phyloP scores from a whole-genome alignment of 441 rosid genomes.

The Pelargonium exstipulatum region DNA sequence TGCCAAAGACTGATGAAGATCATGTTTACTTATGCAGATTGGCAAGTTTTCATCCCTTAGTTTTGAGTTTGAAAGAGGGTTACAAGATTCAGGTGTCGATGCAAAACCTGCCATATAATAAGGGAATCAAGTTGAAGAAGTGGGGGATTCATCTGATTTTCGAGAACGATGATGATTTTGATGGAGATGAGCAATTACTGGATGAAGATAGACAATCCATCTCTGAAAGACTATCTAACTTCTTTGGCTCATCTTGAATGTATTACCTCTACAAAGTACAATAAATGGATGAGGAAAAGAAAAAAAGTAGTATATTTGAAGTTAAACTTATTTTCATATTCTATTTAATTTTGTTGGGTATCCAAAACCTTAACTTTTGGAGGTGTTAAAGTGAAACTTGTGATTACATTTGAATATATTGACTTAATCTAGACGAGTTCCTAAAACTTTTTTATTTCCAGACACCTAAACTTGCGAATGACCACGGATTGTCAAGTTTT shows the following conservation, averaged over 20 bases:
- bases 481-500: too few species aligned
- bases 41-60: constrained; percentile 30
- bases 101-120: constrained; percentile 10
- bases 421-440: too few species aligned
- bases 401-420: too few species aligned
- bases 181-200: not conserved
- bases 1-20: constrained; percentile 37
- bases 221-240: constrained; percentile 47
- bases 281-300: not conserved
- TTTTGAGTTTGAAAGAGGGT: constrained; percentile 31
- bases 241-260: constrained; percentile 16
- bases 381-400: too few species aligned
- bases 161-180: not conserved
- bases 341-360: not conserved
- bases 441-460: too few species aligned
- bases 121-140: constrained; percentile 39
- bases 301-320: too few species aligned
- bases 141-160: constrained; percentile 36
- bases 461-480: too few species aligned
- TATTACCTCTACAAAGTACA: not conserved
- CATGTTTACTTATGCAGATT: constrained; percentile 52
- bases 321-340: not conserved
- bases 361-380: not conserved
- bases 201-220: constrained; percentile 25
- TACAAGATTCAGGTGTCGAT: constrained; percentile 29